These are phyloP conservation scores for Auriculariales sp. DNA, from an alignment of 768 basidiomycete species.

Conservation along the genomic window DNA sequence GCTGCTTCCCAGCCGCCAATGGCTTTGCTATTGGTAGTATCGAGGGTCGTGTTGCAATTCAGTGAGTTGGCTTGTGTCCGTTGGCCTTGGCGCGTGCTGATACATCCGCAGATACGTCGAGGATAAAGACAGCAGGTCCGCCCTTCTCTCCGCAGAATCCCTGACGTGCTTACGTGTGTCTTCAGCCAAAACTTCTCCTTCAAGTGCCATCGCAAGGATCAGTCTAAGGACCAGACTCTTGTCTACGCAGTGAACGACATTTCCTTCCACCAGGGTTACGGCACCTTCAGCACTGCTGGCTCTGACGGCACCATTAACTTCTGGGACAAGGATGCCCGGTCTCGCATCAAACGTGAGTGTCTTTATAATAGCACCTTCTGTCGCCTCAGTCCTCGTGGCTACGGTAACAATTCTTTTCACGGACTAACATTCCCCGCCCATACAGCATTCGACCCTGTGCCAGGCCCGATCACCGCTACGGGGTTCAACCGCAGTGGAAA, in stretches of 20 bases:
- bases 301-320: constrained; percentile 81
- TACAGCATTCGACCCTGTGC: constrained; percentile 55
- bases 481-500: constrained; percentile 78
- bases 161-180: constrained; percentile 1
- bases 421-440: constrained; percentile 2
- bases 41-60: constrained; percentile 88
- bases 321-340: constrained; percentile 91
- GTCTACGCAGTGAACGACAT: constrained; percentile 81
- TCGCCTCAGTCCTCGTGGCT: constrained; percentile 5
- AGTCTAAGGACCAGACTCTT: constrained; percentile 46
- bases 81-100: background rate
- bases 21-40: constrained; percentile 79
- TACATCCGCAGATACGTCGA: constrained; percentile 55
- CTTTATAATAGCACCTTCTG: background rate
- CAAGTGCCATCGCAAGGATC: constrained; percentile 63
- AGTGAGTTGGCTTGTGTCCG: constrained; percentile 41
- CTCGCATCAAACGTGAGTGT: constrained; percentile 70
- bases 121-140: constrained; percentile 62
- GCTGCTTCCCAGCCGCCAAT: constrained; percentile 65
- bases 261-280: constrained; percentile 70
- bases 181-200: constrained; percentile 72
- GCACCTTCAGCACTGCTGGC: constrained; percentile 75
- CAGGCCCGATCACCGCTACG: constrained; percentile 65
- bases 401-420: constrained; percentile 2
- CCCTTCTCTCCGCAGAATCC: background rate